These are phyloP conservation scores for Lipomyces yamanashiensis DNA, from an alignment of 805 yeast species.

Conservation along the genomic window DNA sequence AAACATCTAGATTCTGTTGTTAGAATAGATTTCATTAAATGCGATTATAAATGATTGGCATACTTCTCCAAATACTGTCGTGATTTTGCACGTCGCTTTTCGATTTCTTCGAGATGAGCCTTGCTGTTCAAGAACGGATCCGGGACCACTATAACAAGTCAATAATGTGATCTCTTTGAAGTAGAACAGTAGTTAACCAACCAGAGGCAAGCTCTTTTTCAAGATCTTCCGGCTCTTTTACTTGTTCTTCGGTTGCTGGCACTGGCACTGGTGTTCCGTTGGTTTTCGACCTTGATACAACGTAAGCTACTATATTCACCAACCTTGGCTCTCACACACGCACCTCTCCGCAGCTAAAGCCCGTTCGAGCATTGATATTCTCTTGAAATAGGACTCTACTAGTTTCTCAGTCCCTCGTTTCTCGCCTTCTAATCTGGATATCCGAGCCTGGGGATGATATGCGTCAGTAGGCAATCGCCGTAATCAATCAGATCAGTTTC, in stretches of 20 bases:
- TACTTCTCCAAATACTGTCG: slow-evolving; percentile 35
- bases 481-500: neutral
- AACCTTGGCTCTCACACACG: neutral
- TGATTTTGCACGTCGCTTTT: slow-evolving; percentile 24
- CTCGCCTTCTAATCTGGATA: slow-evolving; percentile 60
- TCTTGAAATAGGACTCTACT: slow-evolving; percentile 39
- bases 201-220: neutral
- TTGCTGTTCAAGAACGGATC: slow-evolving; percentile 10
- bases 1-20: slow-evolving; percentile 19
- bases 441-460: slow-evolving; percentile 42
- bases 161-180: neutral
- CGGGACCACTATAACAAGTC: neutral
- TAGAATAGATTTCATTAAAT: neutral
- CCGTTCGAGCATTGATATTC: slow-evolving; percentile 43
- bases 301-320: neutral
- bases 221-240: neutral
- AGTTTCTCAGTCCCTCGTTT: slow-evolving; percentile 48
- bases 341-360: slow-evolving; percentile 35
- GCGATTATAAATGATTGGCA: neutral
- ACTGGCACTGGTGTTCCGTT: neutral
- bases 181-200: neutral
- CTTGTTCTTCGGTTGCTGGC: neutral
- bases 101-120: slow-evolving; percentile 24
- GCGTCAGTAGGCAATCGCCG: neutral
- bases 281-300: slow-evolving; percentile 6